Conservation (phyloP, 2,329 filamentous ascomycete genomes). For the Cytospora chrysosperma region DNA sequence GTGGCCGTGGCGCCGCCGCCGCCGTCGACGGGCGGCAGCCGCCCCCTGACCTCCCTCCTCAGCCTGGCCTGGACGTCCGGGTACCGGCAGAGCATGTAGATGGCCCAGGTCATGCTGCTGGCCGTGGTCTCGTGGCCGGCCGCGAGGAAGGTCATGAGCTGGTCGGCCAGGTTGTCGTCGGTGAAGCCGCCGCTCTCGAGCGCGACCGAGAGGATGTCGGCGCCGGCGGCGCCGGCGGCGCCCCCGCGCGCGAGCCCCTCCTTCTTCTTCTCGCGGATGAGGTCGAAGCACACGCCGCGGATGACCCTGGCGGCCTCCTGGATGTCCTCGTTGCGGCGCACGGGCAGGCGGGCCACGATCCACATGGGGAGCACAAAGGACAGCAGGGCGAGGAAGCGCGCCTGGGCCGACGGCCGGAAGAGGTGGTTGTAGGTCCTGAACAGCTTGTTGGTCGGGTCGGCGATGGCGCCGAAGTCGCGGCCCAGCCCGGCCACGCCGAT, state of each 20-base stretch:
- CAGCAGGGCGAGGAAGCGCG: constrained; percentile 57
- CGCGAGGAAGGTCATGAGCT: constrained; percentile 86
- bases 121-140: constrained; percentile 82
- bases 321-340: constrained; percentile 69
- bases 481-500: constrained; percentile 72
- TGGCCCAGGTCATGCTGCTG: constrained; percentile 71
- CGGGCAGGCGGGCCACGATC: constrained; percentile 62
- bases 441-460: constrained; percentile 59
- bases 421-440: constrained; percentile 55
- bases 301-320: constrained; percentile 56
- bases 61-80: constrained; percentile 65
- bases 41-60: constrained; percentile 63
- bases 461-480: constrained; percentile 66
- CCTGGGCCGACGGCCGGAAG: constrained; percentile 52
- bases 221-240: constrained; percentile 55
- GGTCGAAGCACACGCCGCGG: constrained; percentile 62
- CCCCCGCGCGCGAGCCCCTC: constrained; percentile 48
- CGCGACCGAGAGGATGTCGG: constrained; percentile 80
- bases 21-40: constrained; percentile 51
- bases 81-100: constrained; percentile 66
- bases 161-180: constrained; percentile 79
- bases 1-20: constrained; percentile 29
- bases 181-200: constrained; percentile 72
- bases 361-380: constrained; percentile 61
- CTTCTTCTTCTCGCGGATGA: constrained; percentile 73